These are phyloP conservation scores for Trypanosoma brucei DNA, from an alignment of 208 protist genomes.

Conservation along the genomic window DNA sequence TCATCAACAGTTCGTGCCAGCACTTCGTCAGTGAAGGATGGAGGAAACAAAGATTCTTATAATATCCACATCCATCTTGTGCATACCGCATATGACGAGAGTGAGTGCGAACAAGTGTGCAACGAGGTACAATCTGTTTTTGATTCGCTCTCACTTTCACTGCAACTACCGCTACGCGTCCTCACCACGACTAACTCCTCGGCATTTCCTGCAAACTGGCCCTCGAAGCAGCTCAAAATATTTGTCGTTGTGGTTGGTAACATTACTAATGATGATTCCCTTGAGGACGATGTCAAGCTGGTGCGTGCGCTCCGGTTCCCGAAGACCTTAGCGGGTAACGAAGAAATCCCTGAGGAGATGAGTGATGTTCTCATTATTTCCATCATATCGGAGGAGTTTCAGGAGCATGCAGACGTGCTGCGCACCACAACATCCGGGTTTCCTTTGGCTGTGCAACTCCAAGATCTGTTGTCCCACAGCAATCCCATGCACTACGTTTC, in stretches of 20 bases:
- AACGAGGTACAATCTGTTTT: slow-evolving; percentile 16
- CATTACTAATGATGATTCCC: neutral
- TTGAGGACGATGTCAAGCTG: neutral
- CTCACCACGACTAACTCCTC: slow-evolving; percentile 5
- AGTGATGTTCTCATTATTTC: neutral
- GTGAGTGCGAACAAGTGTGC: slow-evolving; percentile 3
- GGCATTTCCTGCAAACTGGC: neutral
- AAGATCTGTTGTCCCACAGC: neutral
- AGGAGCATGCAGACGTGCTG: neutral
- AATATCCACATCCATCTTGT: slow-evolving; percentile 19
- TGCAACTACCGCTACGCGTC: slow-evolving; percentile 2
- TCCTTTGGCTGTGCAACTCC: neutral
- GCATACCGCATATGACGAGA: neutral
- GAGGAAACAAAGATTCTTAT: neutral
- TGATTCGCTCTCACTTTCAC: neutral
- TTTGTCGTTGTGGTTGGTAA: neutral
- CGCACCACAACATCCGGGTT: neutral
- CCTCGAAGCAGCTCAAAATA: neutral
- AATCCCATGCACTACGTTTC: neutral
- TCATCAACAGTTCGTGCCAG: too few species aligned
- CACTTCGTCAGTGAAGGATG: too few species aligned
- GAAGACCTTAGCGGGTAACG: neutral
- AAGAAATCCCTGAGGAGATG: neutral
- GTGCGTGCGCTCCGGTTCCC: neutral
- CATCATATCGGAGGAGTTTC: neutral